These are phyloP conservation scores for Aspergillus indologenus DNA, from an alignment of 495 filamentous ascomycete genomes.

Conservation along the genomic window DNA sequence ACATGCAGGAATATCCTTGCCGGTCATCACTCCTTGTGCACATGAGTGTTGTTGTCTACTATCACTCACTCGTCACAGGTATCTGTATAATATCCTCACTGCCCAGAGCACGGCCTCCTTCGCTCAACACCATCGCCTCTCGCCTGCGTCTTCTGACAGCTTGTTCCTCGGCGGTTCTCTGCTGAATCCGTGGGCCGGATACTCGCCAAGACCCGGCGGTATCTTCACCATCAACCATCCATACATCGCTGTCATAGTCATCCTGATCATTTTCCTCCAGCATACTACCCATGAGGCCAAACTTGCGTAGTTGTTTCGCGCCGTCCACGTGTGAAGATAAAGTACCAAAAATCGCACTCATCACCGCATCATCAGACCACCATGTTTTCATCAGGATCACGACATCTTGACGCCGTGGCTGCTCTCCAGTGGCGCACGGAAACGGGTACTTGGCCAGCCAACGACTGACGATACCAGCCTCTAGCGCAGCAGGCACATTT, in stretches of 20 bases:
- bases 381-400: constrained; percentile 46
- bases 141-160: constrained; percentile 46
- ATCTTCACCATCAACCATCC: constrained; percentile 50
- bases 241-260: constrained; percentile 48
- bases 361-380: constrained; percentile 44
- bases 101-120: constrained; percentile 46
- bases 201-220: constrained; percentile 34
- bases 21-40: not conserved
- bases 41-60: not conserved
- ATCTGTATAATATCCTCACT: constrained; percentile 51
- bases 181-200: constrained; percentile 36
- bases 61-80: constrained; percentile 25
- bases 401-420: constrained; percentile 39
- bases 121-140: constrained; percentile 56
- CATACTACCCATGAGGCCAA: constrained; percentile 43
- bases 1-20: constrained; percentile 12
- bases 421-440: constrained; percentile 36
- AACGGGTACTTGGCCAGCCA: constrained; percentile 53
- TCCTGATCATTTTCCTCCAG: constrained; percentile 45
- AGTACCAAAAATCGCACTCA: constrained; percentile 42
- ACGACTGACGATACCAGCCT: constrained; percentile 44
- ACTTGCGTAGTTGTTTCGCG: constrained; percentile 42
- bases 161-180: constrained; percentile 50
- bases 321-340: constrained; percentile 34
- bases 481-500: constrained; percentile 37